Base-by-base conservation (phyloP, 345 rosid species). In the Crucihimalaya himalaica region DNA sequence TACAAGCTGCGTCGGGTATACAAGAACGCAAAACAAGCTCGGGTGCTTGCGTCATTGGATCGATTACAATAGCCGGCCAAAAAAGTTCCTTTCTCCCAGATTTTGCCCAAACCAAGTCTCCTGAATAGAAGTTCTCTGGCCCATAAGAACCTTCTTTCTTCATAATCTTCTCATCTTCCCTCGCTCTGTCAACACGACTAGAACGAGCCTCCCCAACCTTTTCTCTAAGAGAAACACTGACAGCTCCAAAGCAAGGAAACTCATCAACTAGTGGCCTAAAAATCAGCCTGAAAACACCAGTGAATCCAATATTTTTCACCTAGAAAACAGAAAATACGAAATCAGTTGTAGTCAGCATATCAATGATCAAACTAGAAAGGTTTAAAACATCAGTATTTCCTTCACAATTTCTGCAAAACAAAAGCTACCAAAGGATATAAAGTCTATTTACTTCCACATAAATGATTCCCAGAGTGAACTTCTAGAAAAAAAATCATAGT, bases 181-280 rank as follows among this genome's bases (percentile, higher is more conserved):
- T 55, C 11, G 2, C 10, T 5, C 54, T 73, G 45, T 43, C 72
- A 65, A 43, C 57, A 65, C 61, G 46, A 53, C 39, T 34, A 34
- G 57, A 16, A 60, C 39, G 69, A 78, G 80, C 85, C 70, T 50
- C 72, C 45, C 81, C 46, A 32, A 96, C 99, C 98, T 89, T 96
- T 80, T 96, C 81, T 80, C 92, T 86, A 32, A 92, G 83, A 74
- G 99, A 96, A 84, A 80, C 90, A 74, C 83, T 86, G 56, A 96
- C 88, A 65, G 99, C 99, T 86, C 98, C 99, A 79, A 96, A 96
- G 86, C 99, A 88, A 77, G 99, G 99, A 66, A 96, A 84, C 75
- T 92, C 98, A 13, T 85, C 82, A 74, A 96, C 98, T 25, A 92
- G 81, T 18, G 99, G 99, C 89, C 84, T 92, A 77, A 96, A 92